phyloP scores from a whole-genome alignment of 1,284 basidiomycete genomes.

The Agroathelia rolfsii region DNA sequence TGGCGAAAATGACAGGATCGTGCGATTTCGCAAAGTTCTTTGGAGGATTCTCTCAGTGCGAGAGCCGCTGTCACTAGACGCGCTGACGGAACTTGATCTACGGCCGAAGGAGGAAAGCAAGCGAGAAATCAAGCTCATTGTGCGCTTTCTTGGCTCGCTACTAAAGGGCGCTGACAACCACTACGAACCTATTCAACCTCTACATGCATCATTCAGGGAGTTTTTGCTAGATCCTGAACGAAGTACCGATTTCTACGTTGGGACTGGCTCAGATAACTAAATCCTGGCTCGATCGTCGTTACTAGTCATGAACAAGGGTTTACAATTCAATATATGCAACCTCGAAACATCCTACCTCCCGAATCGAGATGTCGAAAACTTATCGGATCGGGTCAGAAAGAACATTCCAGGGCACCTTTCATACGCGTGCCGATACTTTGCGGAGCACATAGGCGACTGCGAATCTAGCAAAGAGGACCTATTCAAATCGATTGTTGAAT shows the following conservation, averaged over 20 bases:
- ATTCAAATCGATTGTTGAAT: constrained; percentile 6
- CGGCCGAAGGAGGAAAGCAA: no score
- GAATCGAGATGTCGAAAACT: constrained; percentile 16
- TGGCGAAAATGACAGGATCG: no score
- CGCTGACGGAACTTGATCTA: no score
- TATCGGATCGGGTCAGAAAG: constrained; percentile 9
- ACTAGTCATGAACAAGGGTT: constrained; percentile 12
- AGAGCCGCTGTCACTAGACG: no score
- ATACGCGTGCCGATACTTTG: constrained; percentile 27
- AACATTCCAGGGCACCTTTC: constrained; percentile 18
- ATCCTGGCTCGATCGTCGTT: constrained; percentile 6
- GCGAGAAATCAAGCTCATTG: neutral
- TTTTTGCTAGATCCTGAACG: constrained; percentile 9
- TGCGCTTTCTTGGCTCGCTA: constrained; percentile 7
- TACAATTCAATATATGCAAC: constrained; percentile 24
- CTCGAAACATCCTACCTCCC: constrained; percentile 18
- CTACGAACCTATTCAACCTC: constrained; percentile 6
- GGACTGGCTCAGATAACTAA: no score
- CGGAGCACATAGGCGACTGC: constrained; percentile 15
- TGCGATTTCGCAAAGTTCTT: no score
- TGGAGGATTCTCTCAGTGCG: no score
- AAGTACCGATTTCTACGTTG: no score
- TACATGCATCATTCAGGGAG: constrained; percentile 12
- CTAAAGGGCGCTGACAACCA: constrained; percentile 3
- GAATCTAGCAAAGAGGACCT: constrained; percentile 1